Conservation (phyloP, 257 asterid species). For the Oldenlandia corymbosa region DNA sequence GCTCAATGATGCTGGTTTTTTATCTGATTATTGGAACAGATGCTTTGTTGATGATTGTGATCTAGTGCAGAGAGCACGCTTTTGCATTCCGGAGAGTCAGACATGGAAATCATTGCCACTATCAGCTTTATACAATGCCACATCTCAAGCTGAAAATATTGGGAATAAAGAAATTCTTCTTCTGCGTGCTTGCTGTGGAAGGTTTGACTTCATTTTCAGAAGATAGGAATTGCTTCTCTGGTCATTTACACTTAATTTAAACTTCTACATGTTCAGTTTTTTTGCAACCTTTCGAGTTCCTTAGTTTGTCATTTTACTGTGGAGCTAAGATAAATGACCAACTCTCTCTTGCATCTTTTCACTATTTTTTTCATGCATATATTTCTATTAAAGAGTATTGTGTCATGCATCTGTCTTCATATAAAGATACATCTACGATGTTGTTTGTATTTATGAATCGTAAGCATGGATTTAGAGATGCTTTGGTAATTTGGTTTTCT, state of each 20-base stretch:
- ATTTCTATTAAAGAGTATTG: too few relatives aligned
- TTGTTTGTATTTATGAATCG: neutral
- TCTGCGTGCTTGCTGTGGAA: slow-evolving; percentile 84
- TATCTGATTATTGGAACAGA: slow-evolving; percentile 51
- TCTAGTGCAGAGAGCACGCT: slow-evolving; percentile 45
- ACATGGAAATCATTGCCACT: slow-evolving; percentile 84
- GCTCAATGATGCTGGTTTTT: slow-evolving; percentile 18
- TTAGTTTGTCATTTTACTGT: neutral
- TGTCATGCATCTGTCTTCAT: too few relatives aligned
- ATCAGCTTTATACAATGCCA: slow-evolving; percentile 46
- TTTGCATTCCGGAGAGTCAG: slow-evolving; percentile 86
- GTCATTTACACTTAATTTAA: neutral
- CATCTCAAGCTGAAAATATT: slow-evolving; percentile 34
- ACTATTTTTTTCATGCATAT: neutral
- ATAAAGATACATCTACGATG: too few relatives aligned
- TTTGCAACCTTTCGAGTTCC: slow-evolving; percentile 1
- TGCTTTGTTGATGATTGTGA: slow-evolving; percentile 63
- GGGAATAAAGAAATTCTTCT: slow-evolving; percentile 63
- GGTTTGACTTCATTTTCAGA: slow-evolving; percentile 37
- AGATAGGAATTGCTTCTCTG: slow-evolving; percentile 2
- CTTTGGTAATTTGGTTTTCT: too few relatives aligned
- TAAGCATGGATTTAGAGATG: neutral
- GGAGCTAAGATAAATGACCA: neutral
- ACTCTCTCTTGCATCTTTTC: neutral
- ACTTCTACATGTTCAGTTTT: neutral